These are phyloP conservation scores for Scedosporium dehoogii DNA, from an alignment of 2,329 filamentous ascomycete species.

Conservation along the genomic window DNA sequence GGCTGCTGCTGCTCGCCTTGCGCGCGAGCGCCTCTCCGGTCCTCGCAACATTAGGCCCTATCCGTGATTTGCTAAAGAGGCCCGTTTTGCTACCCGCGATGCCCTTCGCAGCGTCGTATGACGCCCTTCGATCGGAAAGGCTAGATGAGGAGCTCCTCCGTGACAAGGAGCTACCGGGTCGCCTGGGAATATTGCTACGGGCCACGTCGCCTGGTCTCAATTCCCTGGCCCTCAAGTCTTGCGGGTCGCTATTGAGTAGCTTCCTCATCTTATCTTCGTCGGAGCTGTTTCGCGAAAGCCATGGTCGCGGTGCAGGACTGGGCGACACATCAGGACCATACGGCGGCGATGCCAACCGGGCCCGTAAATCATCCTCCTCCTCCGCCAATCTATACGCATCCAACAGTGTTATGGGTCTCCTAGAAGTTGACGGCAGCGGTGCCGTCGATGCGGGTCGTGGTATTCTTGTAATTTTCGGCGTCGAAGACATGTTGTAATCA, in stretches of 20 bases:
- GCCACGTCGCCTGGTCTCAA: neutral
- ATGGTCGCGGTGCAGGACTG: conserved; percentile 38
- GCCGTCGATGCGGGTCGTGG: conserved; percentile 17
- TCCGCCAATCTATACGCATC: conserved; percentile 30
- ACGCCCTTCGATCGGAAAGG: neutral
- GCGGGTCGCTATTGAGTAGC: conserved; percentile 18
- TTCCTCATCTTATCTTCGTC: conserved; percentile 21
- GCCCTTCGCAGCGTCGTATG: conserved; percentile 8
- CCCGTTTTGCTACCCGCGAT: conserved; percentile 16
- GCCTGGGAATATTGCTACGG: conserved; percentile 4
- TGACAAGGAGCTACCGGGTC: conserved; percentile 9
- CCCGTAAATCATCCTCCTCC: conserved; percentile 15
- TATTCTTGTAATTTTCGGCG: conserved; percentile 23
- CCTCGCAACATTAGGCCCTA: conserved; percentile 26
- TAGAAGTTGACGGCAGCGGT: conserved; percentile 9
- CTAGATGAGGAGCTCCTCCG: conserved; percentile 5
- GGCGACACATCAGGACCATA: conserved; percentile 33
- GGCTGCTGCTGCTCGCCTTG: conserved; percentile 24
- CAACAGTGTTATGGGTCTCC: conserved; percentile 25
- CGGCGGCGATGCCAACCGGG: conserved; percentile 5
- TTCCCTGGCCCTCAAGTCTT: conserved; percentile 17
- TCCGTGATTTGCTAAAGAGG: conserved; percentile 24
- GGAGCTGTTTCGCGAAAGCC: conserved; percentile 24
- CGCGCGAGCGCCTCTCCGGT: conserved; percentile 20
- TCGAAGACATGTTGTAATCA: neutral